Evolutionary conservation across 306 rosid genomes (phyloP).

Genomic region (Prunus dulcis): DNA sequence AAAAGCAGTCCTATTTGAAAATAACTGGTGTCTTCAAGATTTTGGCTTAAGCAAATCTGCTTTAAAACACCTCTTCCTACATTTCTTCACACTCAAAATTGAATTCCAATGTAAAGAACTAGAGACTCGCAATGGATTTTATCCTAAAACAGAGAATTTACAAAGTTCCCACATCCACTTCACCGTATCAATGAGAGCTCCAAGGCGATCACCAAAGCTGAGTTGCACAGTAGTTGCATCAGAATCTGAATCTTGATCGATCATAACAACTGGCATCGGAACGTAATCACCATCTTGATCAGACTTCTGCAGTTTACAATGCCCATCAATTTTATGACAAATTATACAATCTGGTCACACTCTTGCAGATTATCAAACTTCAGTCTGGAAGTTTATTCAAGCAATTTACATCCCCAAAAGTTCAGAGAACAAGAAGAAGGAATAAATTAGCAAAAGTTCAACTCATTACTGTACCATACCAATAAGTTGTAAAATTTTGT

Average conservation of each 20-base stretch:
- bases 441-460: too few species aligned
- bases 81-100: not conserved
- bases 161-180: constrained; percentile 31
- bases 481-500: not conserved
- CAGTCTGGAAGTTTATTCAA: not conserved
- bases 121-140: not conserved
- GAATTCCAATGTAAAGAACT: not conserved
- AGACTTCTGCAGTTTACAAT: constrained; percentile 51
- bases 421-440: not conserved
- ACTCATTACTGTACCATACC: not conserved
- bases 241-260: constrained; percentile 82
- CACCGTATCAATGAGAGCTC: constrained; percentile 96
- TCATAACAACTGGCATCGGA: constrained; percentile 82
- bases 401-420: not conserved
- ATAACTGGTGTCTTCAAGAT: not conserved
- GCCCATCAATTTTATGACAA: constrained; percentile 22
- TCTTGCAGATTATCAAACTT: not conserved
- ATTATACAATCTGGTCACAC: not conserved
- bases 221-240: constrained; percentile 84
- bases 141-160: constrained; percentile 1
- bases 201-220: constrained; percentile 97
- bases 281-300: constrained; percentile 42
- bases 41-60: not conserved
- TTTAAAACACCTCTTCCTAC: not conserved
- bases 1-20: not conserved